Percentiles rank a stretch among this genome's conserved stretches.
Evolutionary conservation across 1,284 basidiomycete species (phyloP).

Genomic region (Cryptococcus maquisensis): DNA sequence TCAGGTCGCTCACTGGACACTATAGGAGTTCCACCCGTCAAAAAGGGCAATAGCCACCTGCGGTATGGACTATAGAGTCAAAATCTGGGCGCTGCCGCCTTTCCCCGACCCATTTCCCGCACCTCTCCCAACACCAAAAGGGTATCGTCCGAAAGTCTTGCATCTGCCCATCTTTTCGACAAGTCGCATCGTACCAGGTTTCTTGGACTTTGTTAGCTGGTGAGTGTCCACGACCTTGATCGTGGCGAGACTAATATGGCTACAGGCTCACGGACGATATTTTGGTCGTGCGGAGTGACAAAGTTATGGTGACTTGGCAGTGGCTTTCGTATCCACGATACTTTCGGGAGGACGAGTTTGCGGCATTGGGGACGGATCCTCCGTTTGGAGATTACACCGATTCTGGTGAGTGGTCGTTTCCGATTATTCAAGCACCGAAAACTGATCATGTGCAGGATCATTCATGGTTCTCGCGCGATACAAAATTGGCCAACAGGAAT

Average conservation of each 20-base stretch:
- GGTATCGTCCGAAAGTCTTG: slow-evolving; percentile 24
- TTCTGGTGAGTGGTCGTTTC: slow-evolving; percentile 19
- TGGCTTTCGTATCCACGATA: slow-evolving; percentile 25
- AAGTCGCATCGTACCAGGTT: slow-evolving; percentile 13
- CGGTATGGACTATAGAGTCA: slow-evolving; percentile 20
- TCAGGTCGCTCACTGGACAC: not conserved
- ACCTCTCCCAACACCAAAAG: slow-evolving; percentile 7
- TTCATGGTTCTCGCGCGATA: slow-evolving; percentile 12
- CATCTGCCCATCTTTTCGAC: slow-evolving; percentile 28
- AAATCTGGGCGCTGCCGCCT: slow-evolving; percentile 31
- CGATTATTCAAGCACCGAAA: not conserved
- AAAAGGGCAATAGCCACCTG: slow-evolving; percentile 24
- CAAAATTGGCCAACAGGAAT: not conserved
- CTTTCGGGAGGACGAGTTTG: slow-evolving; percentile 9
- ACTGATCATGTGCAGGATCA: slow-evolving; percentile 13
- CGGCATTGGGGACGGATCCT: slow-evolving; percentile 3
- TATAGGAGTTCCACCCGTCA: slow-evolving; percentile 25
- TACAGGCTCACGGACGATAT: slow-evolving; percentile 22
- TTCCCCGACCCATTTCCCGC: slow-evolving; percentile 13
- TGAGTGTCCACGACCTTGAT: slow-evolving; percentile 6
- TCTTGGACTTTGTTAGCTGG: slow-evolving; percentile 26
- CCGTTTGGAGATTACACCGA: slow-evolving; percentile 15
- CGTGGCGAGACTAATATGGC: not conserved
- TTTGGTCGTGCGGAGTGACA: slow-evolving; percentile 13
- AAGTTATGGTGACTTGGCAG: slow-evolving; percentile 20